These are phyloP conservation scores for Knufia fluminis DNA, from an alignment of 2,329 filamentous ascomycete species.

Conservation along the genomic window DNA sequence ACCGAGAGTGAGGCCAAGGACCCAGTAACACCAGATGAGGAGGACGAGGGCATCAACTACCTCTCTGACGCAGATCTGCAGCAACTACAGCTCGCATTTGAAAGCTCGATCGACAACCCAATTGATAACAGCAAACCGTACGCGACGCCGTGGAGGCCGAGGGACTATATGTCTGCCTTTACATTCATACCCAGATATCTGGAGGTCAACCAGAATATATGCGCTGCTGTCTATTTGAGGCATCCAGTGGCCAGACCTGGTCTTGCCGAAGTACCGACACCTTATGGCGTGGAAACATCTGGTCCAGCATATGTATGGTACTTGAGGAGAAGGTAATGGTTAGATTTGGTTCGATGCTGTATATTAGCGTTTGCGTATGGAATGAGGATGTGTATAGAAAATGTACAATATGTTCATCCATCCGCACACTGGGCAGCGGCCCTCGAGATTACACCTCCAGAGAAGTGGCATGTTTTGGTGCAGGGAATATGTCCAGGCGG, in stretches of 20 bases:
- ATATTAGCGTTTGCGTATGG: background rate
- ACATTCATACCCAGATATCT: conserved; percentile 92
- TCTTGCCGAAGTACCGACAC: conserved; percentile 71
- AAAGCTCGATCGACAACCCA: conserved; percentile 63
- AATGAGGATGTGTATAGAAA: background rate
- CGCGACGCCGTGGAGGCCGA: conserved; percentile 78
- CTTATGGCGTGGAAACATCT: conserved; percentile 60
- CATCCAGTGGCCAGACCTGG: conserved; percentile 86
- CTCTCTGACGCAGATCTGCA: conserved; percentile 41
- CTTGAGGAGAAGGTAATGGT: conserved; percentile 60
- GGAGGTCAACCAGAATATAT: conserved; percentile 96
- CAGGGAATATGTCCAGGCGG: too few relatives aligned
- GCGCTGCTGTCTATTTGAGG: conserved; percentile 85
- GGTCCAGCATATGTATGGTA: conserved; percentile 94
- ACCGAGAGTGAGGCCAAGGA: conserved; percentile 27
- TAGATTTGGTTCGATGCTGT: background rate
- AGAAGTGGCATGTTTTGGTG: too few relatives aligned
- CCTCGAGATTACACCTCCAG: too few relatives aligned
- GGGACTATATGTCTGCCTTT: conserved; percentile 81
- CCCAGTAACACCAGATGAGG: conserved; percentile 29
- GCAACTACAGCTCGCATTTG: conserved; percentile 48
- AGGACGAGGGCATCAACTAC: conserved; percentile 30
- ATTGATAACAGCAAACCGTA: conserved; percentile 73
- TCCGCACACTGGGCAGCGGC: too few relatives aligned
- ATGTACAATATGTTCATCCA: background rate